Base-by-base conservation (phyloP, 2,329 filamentous ascomycete genomes). In the Zasmidium angulare region DNA sequence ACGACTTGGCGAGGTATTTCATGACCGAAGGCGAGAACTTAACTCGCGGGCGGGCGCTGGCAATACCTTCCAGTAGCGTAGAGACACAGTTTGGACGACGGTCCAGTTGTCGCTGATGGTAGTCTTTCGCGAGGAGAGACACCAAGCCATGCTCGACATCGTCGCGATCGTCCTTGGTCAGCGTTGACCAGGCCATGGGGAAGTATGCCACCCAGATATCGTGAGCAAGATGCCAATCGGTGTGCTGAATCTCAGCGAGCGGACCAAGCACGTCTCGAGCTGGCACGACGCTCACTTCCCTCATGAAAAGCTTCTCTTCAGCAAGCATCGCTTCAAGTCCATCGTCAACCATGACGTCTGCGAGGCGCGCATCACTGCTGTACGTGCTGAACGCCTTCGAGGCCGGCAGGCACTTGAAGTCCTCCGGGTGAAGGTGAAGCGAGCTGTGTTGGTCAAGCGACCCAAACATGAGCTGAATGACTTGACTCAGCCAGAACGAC, bases 401-500 rank as follows among this genome's bases (percentile, higher is more conserved):
- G 6, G 89, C 81, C 1, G 90, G 85, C 64, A 91, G 84, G 9
- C 91, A 83, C 58, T 85, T 89, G 77, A 96, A 93, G 74, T 99
- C 95, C 11, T 96, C 91, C 0, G 82, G 73, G 67, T 97, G 88
- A 53, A 99, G 81, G 66, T 91, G 89, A 26, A 91, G 85, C 14
- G 84, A 82, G n/a, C 84, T 84, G 66, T 89, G 91, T 81, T 91
- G 88, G 72, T 99, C 95, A 46, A 98, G 84, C 6, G 91, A 93
- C 17, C 95, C 93, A 64, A 99, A 86, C 57, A 99, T 85, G 46
- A 99, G 82, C 70, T 99, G 95, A 19, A 92, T 92, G 31, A 96
- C 93, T 76, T 99, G 95, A 46, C 92, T 89, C 52, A 99, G 81
- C 96, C 96, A 99, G 78, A 96, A 99, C 1, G 91, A 96, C 68